phyloP scores from a whole-genome alignment of 257 asterid species.

The Primulina huaijiensis region DNA sequence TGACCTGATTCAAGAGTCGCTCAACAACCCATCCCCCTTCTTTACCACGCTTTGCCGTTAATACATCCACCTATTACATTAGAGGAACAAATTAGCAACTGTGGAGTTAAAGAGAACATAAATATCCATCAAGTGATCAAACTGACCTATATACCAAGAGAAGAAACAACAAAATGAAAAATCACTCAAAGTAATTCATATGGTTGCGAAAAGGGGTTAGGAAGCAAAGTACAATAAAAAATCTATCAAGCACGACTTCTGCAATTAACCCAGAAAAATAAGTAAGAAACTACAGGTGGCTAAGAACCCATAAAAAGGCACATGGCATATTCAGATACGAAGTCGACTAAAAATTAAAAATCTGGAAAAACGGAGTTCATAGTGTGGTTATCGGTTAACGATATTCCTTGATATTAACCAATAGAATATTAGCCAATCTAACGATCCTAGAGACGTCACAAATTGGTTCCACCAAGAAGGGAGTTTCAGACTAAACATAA shows the following conservation, averaged over 20 bases:
- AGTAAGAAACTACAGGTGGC: background rate
- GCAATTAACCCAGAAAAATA: background rate
- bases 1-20: conserved; percentile 69
- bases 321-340: background rate
- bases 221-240: background rate
- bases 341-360: background rate
- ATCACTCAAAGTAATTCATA: background rate
- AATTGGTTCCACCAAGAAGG: conserved; percentile 1
- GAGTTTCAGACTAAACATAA: background rate
- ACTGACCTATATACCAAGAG: background rate
- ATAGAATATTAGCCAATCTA: background rate
- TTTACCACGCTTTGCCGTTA: conserved; percentile 68
- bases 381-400: background rate
- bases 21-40: conserved; percentile 88
- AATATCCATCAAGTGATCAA: conserved; percentile 2
- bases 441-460: no score
- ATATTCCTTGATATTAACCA: no score
- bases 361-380: background rate
- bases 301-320: background rate
- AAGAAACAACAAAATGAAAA: background rate
- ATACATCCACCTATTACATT: conserved; percentile 65
- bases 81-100: conserved; percentile 1
- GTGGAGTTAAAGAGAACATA: background rate
- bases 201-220: background rate
- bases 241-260: background rate